Conservation (phyloP, 345 rosid genomes). For the Draba incana region DNA sequence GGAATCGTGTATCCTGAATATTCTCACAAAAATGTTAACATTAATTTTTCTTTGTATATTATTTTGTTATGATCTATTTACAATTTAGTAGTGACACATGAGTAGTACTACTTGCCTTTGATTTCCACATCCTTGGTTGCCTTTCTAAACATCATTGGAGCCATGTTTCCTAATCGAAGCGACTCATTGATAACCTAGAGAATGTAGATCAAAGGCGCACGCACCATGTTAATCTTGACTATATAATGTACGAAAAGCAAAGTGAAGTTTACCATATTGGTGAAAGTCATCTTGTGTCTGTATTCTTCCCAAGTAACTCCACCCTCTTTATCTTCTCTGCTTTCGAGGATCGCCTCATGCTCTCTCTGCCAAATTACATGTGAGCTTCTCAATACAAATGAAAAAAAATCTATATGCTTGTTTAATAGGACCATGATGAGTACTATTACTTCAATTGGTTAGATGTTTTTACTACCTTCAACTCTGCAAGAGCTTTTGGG, state of each 20-base stretch:
- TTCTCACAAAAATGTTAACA: background rate
- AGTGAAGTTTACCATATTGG: conserved; percentile 38
- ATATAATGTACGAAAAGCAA: background rate
- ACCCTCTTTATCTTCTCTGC: conserved; percentile 28
- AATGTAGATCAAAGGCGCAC: background rate
- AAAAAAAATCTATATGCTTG: no score
- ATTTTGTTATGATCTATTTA: no score
- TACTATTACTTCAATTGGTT: no score
- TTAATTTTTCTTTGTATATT: no score
- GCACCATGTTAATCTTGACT: background rate
- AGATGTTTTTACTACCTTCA: conserved; percentile 26
- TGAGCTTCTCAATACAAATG: no score
- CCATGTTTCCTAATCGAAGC: conserved; percentile 46
- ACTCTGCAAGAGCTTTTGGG: conserved; percentile 37
- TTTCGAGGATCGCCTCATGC: conserved; percentile 43
- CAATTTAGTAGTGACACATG: background rate
- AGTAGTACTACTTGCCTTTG: conserved; percentile 28
- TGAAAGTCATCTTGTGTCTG: conserved; percentile 41
- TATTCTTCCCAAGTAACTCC: conserved; percentile 40
- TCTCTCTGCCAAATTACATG: conserved; percentile 41
- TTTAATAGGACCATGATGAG: background rate
- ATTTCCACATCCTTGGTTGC: conserved; percentile 43
- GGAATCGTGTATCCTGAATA: conserved; percentile 52
- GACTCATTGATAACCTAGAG: conserved; percentile 56
- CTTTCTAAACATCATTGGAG: conserved; percentile 47